phyloP scores from a whole-genome alignment of 768 basidiomycete genomes.

The Pluteus cervinus region DNA sequence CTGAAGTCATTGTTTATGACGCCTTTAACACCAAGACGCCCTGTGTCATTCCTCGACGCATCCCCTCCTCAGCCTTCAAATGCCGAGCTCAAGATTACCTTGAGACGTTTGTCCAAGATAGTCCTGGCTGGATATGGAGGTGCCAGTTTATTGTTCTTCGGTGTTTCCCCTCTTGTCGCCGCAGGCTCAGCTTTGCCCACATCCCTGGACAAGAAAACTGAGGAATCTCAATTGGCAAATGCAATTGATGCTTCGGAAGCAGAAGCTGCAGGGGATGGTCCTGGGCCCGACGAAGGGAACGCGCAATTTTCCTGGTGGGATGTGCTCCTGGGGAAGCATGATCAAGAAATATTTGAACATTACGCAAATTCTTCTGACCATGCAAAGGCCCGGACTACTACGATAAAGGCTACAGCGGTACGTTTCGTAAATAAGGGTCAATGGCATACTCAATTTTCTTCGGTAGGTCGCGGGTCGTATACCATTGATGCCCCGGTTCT shows the following conservation, averaged over 20 bases:
- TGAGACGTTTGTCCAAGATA: conserved; percentile 79
- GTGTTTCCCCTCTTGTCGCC: conserved; percentile 42
- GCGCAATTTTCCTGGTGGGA: conserved; percentile 74
- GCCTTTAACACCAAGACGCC: conserved; percentile 8
- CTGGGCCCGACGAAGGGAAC: conserved; percentile 7
- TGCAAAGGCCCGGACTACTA: too few relatives aligned
- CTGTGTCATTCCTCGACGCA: conserved; percentile 6
- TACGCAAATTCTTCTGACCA: too few relatives aligned
- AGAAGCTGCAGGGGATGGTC: conserved; percentile 45
- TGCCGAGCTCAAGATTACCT: conserved; percentile 55
- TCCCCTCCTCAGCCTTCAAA: conserved; percentile 22
- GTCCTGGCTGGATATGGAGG: conserved; percentile 84
- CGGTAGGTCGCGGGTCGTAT: conserved; percentile 52
- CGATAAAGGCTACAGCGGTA: conserved; percentile 50
- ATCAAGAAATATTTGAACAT: conserved; percentile 75
- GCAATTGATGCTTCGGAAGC: conserved; percentile 70
- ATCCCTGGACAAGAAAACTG: conserved; percentile 38
- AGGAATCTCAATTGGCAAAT: conserved; percentile 56
- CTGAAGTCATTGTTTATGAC: too few relatives aligned
- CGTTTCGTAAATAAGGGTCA: conserved; percentile 5
- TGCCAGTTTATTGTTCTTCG: conserved; percentile 76
- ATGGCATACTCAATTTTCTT: conserved; percentile 7
- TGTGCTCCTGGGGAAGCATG: conserved; percentile 71
- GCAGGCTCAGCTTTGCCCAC: conserved; percentile 19
- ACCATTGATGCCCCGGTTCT: conserved; percentile 75